These are phyloP conservation scores for Apodospora peruviana DNA, from an alignment of 495 filamentous ascomycete species.

Conservation along the genomic window DNA sequence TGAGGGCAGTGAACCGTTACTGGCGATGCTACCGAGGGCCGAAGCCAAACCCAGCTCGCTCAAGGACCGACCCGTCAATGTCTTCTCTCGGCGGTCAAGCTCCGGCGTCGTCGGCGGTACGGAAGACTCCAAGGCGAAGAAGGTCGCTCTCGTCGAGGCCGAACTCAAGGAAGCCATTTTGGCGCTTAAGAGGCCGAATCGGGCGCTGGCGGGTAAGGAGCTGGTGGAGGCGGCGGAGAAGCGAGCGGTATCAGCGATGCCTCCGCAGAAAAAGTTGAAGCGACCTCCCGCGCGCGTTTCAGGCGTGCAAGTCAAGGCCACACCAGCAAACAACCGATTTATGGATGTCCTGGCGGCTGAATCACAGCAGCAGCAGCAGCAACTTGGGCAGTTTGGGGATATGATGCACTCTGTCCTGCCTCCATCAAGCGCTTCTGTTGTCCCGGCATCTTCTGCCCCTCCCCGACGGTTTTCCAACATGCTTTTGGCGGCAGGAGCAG, in stretches of 20 bases:
- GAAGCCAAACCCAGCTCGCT: slow-evolving; percentile 32
- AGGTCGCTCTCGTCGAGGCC: slow-evolving; percentile 70
- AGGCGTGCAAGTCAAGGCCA: slow-evolving; percentile 69
- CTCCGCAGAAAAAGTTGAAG: slow-evolving; percentile 47
- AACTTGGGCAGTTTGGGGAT: too few species aligned
- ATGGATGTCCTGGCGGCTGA: slow-evolving; percentile 36
- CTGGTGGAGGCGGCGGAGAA: slow-evolving; percentile 66
- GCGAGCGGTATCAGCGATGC: slow-evolving; percentile 37
- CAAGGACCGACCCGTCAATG: slow-evolving; percentile 27
- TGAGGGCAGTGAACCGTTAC: slow-evolving; percentile 56
- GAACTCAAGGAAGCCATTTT: slow-evolving; percentile 81
- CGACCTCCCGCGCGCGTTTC: slow-evolving; percentile 57
- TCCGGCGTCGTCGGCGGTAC: slow-evolving; percentile 36
- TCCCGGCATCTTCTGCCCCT: slow-evolving; percentile 32
- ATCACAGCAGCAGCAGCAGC: too few species aligned
- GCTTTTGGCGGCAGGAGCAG: slow-evolving; percentile 3
- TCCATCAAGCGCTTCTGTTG: slow-evolving; percentile 24
- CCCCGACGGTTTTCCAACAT: slow-evolving; percentile 30
- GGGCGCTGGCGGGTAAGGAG: slow-evolving; percentile 67
- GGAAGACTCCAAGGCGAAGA: slow-evolving; percentile 66
- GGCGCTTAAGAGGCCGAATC: slow-evolving; percentile 80
- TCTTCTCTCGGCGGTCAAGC: slow-evolving; percentile 19
- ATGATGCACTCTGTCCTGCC: too few species aligned
- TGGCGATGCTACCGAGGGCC: slow-evolving; percentile 45
- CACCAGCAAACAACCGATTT: slow-evolving; percentile 56